Base-by-base conservation (phyloP, 1,139 yeast genomes). In the Candida tetrigidarum region DNA sequence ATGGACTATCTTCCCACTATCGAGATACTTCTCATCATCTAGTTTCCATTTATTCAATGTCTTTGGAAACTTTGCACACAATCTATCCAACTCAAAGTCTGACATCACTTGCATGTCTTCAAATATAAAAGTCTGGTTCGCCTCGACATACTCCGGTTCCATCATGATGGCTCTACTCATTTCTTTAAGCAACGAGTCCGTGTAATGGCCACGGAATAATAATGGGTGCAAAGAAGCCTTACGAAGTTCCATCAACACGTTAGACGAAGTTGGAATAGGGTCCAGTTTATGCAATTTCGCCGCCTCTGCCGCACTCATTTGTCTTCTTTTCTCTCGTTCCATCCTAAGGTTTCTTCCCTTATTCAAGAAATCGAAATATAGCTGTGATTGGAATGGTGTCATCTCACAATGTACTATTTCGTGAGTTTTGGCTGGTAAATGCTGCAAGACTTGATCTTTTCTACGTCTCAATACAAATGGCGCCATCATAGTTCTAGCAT, bases 81-180 rank as follows among this genome's bases (percentile, higher is more conserved):
- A 69, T 25, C 74, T 71, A 58, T 91, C 83, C 46, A 93, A 75
- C 64, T 95, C 99, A 62, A 80, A 87, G 68, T 93, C 99, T 10
- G 89, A 79, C 97, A 95, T 90, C n/a, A 87, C 91, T 60, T 83
- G 83, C 98, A 93, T 92, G 63, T 93, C 99, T 66, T 93, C 99
- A 57, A 63, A 81, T 46, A 93, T 91, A 59, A 76, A 92, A 35
- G 78, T 71, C 51, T 75, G 70, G 61, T 89, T 91, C 16, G 98
- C 97, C 47, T 76, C 81, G 2, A 66, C 69, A 64, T 93, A 93
- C 47, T 81, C 84, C 1, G 91, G 90, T 57, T 92, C 97, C 45
- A 74, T 76, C 84, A 88, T 84, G 42, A 93, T 91, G 19, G 76
- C 81, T 50, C 74, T 77, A 37, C 97, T 78, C 98, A 93, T 93